Percentiles rank a stretch among this genome's conserved stretches.
phyloP scores from a whole-genome alignment of 805 yeast genomes.

The Lachancea mirantina region DNA sequence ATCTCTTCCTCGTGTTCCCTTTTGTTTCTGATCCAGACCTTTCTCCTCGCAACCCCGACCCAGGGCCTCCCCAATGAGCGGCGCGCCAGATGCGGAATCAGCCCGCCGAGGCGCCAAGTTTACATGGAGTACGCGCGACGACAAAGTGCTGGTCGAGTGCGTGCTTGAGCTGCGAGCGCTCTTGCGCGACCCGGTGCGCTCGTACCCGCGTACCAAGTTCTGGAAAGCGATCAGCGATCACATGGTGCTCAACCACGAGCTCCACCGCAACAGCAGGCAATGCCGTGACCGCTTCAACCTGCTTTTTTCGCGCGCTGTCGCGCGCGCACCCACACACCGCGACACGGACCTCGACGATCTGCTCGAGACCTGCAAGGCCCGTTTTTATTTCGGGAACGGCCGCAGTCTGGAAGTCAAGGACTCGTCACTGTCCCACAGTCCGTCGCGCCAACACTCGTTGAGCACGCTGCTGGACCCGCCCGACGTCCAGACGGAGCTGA shows the following conservation, averaged over 20 bases:
- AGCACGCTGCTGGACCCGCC: too few species aligned
- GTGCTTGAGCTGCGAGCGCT: constrained; percentile 8
- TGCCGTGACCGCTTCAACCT: constrained; percentile 10
- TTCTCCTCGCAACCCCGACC: background rate
- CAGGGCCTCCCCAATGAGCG: background rate
- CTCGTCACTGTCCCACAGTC: too few species aligned
- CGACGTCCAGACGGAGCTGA: too few species aligned
- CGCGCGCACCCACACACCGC: constrained; percentile 1
- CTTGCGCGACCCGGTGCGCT: constrained; percentile 7
- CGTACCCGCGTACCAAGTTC: constrained; percentile 9
- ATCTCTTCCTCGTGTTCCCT: background rate
- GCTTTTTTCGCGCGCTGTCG: constrained; percentile 7
- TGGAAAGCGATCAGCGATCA: constrained; percentile 8
- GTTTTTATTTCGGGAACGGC: constrained; percentile 8
- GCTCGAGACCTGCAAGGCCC: constrained; percentile 3
- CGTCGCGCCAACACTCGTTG: too few species aligned
- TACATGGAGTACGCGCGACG: constrained; percentile 8
- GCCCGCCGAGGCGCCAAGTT: background rate
- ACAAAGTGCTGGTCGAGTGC: constrained; percentile 6
- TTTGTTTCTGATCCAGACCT: background rate
- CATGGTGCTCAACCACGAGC: constrained; percentile 1
- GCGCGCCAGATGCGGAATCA: background rate
- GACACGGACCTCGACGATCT: constrained; percentile 2
- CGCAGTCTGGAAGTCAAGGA: constrained; percentile 7
- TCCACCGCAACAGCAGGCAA: constrained; percentile 8